Percentiles rank a stretch among this genome's conserved stretches.
phyloP scores from a whole-genome alignment of 1,284 basidiomycete genomes.

The Trametes hirsuta region DNA sequence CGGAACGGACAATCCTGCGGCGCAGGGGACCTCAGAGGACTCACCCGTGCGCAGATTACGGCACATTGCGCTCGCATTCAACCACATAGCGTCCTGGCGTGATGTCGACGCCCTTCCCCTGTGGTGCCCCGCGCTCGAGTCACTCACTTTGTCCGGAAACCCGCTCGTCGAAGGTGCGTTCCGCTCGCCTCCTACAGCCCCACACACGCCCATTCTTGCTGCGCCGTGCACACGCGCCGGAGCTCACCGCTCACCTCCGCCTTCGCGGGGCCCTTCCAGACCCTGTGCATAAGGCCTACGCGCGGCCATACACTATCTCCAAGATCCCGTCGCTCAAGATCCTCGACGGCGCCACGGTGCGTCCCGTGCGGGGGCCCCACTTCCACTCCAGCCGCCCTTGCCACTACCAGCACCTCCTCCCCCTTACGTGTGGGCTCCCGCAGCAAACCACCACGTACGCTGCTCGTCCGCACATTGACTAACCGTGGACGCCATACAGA shows the following conservation, averaged over 20 bases:
- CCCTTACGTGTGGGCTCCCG: no score
- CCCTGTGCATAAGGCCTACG: conserved; percentile 44
- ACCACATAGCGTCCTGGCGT: conserved; percentile 64
- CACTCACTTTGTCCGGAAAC: conserved; percentile 62
- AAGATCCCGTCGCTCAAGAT: conserved; percentile 63
- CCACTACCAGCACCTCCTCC: background rate
- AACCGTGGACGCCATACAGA: conserved; percentile 43
- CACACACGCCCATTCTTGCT: background rate
- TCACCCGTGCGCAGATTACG: conserved; percentile 37
- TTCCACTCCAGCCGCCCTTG: background rate
- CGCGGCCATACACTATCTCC: conserved; percentile 73
- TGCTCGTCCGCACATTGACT: conserved; percentile 8
- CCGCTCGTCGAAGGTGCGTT: conserved; percentile 60
- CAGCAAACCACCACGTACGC: no score
- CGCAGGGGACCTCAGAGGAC: conserved; percentile 1
- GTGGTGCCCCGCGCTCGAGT: conserved; percentile 68
- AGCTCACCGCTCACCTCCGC: background rate
- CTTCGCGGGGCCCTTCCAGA: conserved; percentile 35
- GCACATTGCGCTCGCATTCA: conserved; percentile 69
- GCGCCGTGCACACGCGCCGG: background rate
- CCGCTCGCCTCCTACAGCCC: background rate
- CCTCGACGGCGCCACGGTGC: conserved; percentile 74
- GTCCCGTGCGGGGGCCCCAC: conserved; percentile 29
- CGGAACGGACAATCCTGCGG: background rate
- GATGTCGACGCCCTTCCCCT: conserved; percentile 69